Evolutionary conservation across 768 basidiomycete species (phyloP).

Genomic region (Cytidiella melzeri): DNA sequence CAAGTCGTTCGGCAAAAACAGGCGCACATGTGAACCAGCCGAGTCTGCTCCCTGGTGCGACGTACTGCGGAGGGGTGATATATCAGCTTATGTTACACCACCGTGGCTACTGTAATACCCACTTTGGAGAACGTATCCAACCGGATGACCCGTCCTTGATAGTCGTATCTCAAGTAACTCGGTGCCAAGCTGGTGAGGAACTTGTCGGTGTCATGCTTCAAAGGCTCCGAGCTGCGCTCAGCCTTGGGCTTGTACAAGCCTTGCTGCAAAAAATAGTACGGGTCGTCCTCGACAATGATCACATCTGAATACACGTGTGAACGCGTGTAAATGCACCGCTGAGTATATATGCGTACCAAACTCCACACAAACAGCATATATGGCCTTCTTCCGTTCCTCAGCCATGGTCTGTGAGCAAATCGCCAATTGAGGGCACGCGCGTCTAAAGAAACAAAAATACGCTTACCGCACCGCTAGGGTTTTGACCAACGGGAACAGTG

Average conservation of each 20-base stretch:
- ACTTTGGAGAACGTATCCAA: constrained; percentile 80
- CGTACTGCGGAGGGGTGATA: constrained; percentile 39
- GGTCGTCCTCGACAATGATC: constrained; percentile 81
- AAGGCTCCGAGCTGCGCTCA: constrained; percentile 20
- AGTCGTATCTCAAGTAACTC: constrained; percentile 64
- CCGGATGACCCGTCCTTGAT: constrained; percentile 78
- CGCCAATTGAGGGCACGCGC: not conserved
- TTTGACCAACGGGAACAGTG: constrained; percentile 78
- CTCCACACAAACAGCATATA: constrained; percentile 79
- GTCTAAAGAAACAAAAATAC: not conserved
- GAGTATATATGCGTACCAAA: constrained; percentile 43
- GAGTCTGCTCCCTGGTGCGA: constrained; percentile 70
- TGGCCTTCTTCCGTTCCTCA: constrained; percentile 59
- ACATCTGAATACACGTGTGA: constrained; percentile 38
- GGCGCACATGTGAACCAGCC: constrained; percentile 81
- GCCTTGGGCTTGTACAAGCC: constrained; percentile 45
- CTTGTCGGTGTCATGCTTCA: constrained; percentile 33
- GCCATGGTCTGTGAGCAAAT: constrained; percentile 48
- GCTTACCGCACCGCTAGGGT: constrained; percentile 70
- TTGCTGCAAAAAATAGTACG: constrained; percentile 72
- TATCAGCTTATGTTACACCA: not conserved
- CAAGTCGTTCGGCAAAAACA: constrained; percentile 67
- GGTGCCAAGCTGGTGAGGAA: constrained; percentile 56
- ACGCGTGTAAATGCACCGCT: not conserved
- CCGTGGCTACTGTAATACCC: too few species aligned